Evolutionary conservation across 768 basidiomycete genomes (phyloP).

Genomic region (Mycena sanguinolenta): DNA sequence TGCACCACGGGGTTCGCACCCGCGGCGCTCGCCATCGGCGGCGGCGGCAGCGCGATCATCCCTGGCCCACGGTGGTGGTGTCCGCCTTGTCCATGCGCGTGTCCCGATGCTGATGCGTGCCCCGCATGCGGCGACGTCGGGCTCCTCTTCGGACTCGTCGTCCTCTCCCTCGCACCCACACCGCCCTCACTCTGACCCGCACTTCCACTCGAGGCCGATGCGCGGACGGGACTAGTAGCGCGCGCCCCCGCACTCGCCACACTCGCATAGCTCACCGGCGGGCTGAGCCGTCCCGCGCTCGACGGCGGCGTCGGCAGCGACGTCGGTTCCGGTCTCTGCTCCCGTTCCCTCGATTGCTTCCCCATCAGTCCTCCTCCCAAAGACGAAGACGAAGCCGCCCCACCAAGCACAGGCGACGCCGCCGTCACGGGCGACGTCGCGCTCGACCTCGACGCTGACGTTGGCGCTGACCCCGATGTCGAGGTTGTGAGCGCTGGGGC

Average conservation of each 20-base stretch:
- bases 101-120: constrained; percentile 52
- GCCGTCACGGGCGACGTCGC: too few species aligned
- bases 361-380: neutral
- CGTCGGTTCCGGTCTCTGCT: neutral
- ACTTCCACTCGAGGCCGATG: too few species aligned
- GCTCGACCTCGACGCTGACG: too few species aligned
- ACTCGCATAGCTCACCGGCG: constrained; percentile 4
- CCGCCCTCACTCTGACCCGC: neutral
- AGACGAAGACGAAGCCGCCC: too few species aligned
- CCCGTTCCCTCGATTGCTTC: neutral
- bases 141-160: constrained; percentile 21
- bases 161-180: neutral
- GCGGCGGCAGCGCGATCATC: constrained; percentile 77
- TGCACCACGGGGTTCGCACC: neutral
- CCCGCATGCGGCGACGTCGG: constrained; percentile 48
- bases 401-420: too few species aligned
- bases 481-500: too few species aligned
- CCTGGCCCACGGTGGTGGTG: constrained; percentile 71
- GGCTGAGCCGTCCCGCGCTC: constrained; percentile 11
- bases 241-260: neutral
- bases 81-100: constrained; percentile 35
- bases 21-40: constrained; percentile 38
- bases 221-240: too few species aligned
- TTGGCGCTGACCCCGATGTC: too few species aligned
- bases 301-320: neutral